Evolutionary conservation across 768 basidiomycete species (phyloP).

Genomic region (Russula emetica): DNA sequence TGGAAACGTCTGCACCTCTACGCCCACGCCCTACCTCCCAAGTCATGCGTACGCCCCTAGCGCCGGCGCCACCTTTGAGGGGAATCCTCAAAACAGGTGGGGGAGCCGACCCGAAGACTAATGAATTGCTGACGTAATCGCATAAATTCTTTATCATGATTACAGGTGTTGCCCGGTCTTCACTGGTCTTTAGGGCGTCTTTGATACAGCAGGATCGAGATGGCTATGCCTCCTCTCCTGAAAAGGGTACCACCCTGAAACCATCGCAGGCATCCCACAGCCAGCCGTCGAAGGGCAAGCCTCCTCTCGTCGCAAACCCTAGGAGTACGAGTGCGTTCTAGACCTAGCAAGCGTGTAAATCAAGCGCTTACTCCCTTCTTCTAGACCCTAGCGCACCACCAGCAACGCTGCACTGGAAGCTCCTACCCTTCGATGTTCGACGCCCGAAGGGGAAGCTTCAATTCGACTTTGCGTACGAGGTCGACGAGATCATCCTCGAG

Average conservation of each 20-base stretch:
- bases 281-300: slow-evolving; percentile 5
- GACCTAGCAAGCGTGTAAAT: not conserved
- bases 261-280: slow-evolving; percentile 1
- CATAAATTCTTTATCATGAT: not conserved
- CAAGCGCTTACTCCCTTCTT: slow-evolving; percentile 1
- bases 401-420: slow-evolving; percentile 46
- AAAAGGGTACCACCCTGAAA: slow-evolving; percentile 27
- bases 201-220: slow-evolving; percentile 22
- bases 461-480: slow-evolving; percentile 43
- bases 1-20: slow-evolving; percentile 10
- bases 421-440: slow-evolving; percentile 40
- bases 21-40: slow-evolving; percentile 16
- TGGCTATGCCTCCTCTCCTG: slow-evolving; percentile 32
- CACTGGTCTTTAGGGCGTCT: slow-evolving; percentile 14
- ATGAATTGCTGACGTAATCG: slow-evolving; percentile 16
- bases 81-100: slow-evolving; percentile 27
- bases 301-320: not conserved
- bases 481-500: slow-evolving; percentile 34
- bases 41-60: slow-evolving; percentile 9
- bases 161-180: slow-evolving; percentile 14
- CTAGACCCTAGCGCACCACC: slow-evolving; percentile 32
- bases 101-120: slow-evolving; percentile 10
- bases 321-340: slow-evolving; percentile 4
- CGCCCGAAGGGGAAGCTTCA: slow-evolving; percentile 39
- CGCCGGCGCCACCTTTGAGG: slow-evolving; percentile 12